These are phyloP conservation scores for Botrytis fragariae DNA, from an alignment of 2,329 filamentous ascomycete species.

Conservation along the genomic window DNA sequence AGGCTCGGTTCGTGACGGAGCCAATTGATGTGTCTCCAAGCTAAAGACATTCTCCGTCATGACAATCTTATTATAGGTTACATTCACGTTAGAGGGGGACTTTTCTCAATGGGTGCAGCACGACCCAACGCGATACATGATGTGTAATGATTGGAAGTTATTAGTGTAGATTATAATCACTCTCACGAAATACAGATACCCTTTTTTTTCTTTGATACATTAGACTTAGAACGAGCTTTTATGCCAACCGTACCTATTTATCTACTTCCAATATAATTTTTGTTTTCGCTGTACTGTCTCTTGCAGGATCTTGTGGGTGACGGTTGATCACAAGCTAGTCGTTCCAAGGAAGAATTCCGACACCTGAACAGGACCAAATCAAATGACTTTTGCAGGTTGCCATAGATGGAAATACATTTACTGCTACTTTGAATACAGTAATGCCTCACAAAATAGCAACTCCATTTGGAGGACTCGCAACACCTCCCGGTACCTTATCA, in stretches of 20 bases:
- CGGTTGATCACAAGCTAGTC: neutral
- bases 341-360: neutral
- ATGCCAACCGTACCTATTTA: neutral
- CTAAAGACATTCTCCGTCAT: neutral
- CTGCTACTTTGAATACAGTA: no score
- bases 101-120: neutral
- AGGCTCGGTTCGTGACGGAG: slow-evolving; percentile 23
- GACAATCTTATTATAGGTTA: neutral
- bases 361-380: neutral
- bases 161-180: neutral
- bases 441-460: slow-evolving; percentile 31
- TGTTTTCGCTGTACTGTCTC: neutral
- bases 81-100: no score
- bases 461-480: slow-evolving; percentile 37
- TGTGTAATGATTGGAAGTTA: neutral
- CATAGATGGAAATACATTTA: neutral
- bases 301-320: no score
- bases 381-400: neutral
- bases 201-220: neutral
- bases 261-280: neutral
- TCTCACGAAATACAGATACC: neutral
- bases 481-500: slow-evolving; percentile 31
- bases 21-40: neutral
- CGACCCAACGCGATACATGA: neutral
- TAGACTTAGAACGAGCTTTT: neutral